Base-by-base conservation (phyloP, 1,284 basidiomycete species). In the Pholiota adiposa region DNA sequence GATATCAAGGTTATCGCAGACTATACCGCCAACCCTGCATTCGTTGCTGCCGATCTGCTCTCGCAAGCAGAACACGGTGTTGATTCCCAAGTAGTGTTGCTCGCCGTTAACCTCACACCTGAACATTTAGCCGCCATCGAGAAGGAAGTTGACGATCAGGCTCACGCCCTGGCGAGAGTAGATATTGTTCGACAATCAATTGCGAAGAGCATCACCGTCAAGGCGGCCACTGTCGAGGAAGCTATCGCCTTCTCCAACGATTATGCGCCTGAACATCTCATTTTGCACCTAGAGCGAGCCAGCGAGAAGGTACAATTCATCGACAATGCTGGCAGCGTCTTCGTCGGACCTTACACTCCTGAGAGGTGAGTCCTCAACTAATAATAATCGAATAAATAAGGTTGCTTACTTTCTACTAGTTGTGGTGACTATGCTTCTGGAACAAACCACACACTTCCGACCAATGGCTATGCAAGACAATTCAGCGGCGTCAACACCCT, bases 341-440 rank as follows among this genome's bases (percentile, higher is more conserved):
- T 99, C 70, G 93, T 99, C 38, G 97, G 97, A 3, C 83, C 93
- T 5, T 97, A 88, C 74, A 93, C 94, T 1, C 96, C 97, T 2
- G 97, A 98, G 77, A 96, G 93, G 93, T 95, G 70, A 56, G 81
- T 65, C 12, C 27, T 56, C 11, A 40, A 49, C 56, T 49, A 34
- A 43, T 49, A 46, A 44, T 52, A 18, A 34, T 52, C 38, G 67
- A 51, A 12, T 41, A n/a, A 40, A 44, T 5, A 48, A 12, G 58
- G 16, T 18, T 52, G 31, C 52, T 48, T 36, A 54, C 34, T 14
- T 56, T 62, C 12, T 31, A 50, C n/a, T 36, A 96, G 94, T 67
- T 98, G 96, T 73, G 97, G 97, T 34, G 97, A 99, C 75, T 99
- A 99, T 70, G 97, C 97, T 3, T 96, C 94, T 0, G 97, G 97